These are phyloP conservation scores for Termitomyces sp. DNA, from an alignment of 768 basidiomycete genomes.

Conservation along the genomic window DNA sequence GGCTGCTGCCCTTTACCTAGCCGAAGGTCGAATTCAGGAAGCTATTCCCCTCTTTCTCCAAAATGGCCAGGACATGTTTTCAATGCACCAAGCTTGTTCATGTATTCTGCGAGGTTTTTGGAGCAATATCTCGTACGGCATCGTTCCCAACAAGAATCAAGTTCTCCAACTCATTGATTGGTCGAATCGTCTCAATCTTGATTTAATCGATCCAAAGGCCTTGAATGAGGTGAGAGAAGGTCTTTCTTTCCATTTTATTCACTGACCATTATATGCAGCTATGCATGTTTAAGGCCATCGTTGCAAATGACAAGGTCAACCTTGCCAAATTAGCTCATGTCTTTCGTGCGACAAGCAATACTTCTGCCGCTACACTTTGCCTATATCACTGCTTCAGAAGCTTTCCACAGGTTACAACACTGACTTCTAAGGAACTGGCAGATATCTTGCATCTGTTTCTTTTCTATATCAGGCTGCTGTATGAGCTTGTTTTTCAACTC, in stretches of 20 bases:
- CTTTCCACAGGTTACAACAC: slow-evolving; percentile 18
- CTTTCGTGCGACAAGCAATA: slow-evolving; percentile 23
- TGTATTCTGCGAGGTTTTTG: slow-evolving; percentile 42
- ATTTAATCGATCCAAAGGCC: slow-evolving; percentile 2
- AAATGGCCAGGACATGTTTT: slow-evolving; percentile 12
- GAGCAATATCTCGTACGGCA: slow-evolving; percentile 36
- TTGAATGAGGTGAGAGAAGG: neutral
- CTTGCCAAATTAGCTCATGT: slow-evolving; percentile 25
- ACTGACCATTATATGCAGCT: neutral
- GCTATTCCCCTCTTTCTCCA: slow-evolving; percentile 41
- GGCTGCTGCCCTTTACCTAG: slow-evolving; percentile 46
- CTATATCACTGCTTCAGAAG: slow-evolving; percentile 34
- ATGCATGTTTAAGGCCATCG: slow-evolving; percentile 16
- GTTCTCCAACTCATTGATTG: slow-evolving; percentile 19
- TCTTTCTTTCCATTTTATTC: neutral
- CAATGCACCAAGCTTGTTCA: slow-evolving; percentile 26
- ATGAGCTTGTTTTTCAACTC: slow-evolving; percentile 18
- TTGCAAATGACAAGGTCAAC: slow-evolving; percentile 10
- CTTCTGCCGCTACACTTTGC: slow-evolving; percentile 33
- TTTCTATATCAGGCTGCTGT: slow-evolving; percentile 26
- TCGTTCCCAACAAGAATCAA: slow-evolving; percentile 9
- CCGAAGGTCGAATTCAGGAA: slow-evolving; percentile 37
- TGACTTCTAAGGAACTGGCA: slow-evolving; percentile 20
- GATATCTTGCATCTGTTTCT: slow-evolving; percentile 27
- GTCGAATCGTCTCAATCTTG: slow-evolving; percentile 12